phyloP scores from a whole-genome alignment of 371 early-diverging fungal genomes.

The Encephalitozoon intestinalis region DNA sequence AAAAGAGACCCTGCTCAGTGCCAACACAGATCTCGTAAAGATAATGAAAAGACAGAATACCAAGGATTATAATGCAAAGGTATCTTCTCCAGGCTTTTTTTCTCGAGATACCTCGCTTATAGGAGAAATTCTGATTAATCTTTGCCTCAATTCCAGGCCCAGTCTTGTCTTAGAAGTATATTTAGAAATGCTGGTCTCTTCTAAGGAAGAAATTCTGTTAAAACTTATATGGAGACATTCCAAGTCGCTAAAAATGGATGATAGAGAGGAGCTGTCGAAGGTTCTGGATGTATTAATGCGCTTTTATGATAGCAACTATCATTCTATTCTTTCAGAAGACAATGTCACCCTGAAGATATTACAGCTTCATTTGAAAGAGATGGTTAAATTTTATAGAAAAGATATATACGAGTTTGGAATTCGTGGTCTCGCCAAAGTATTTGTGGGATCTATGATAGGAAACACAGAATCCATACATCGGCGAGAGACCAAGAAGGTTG shows the following conservation, averaged over 20 bases:
- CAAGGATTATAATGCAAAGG: not conserved
- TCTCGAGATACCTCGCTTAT: not conserved
- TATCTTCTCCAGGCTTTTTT: no score
- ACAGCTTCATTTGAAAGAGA: slow-evolving; percentile 52
- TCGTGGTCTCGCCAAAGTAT: slow-evolving; percentile 13
- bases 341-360: slow-evolving; percentile 43
- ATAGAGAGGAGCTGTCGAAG: slow-evolving; percentile 14
- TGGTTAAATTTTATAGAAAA: slow-evolving; percentile 12
- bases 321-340: slow-evolving; percentile 27
- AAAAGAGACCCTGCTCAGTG: slow-evolving; percentile 30
- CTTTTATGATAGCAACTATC: slow-evolving; percentile 41
- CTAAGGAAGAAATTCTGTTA: slow-evolving; percentile 45
- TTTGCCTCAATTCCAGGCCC: slow-evolving; percentile 37
- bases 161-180: slow-evolving; percentile 32
- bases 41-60: slow-evolving; percentile 5
- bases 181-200: slow-evolving; percentile 10
- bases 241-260: slow-evolving; percentile 36
- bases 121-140: slow-evolving; percentile 46
- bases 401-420: slow-evolving; percentile 12
- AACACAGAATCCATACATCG: not conserved
- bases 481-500: not conserved
- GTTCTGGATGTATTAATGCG: slow-evolving; percentile 39
- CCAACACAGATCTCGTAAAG: slow-evolving; percentile 25
- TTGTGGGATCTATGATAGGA: not conserved
- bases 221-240: slow-evolving; percentile 60